Conservation (phyloP, 2,329 filamentous ascomycete genomes). For the Sclerotinia subarctica region DNA sequence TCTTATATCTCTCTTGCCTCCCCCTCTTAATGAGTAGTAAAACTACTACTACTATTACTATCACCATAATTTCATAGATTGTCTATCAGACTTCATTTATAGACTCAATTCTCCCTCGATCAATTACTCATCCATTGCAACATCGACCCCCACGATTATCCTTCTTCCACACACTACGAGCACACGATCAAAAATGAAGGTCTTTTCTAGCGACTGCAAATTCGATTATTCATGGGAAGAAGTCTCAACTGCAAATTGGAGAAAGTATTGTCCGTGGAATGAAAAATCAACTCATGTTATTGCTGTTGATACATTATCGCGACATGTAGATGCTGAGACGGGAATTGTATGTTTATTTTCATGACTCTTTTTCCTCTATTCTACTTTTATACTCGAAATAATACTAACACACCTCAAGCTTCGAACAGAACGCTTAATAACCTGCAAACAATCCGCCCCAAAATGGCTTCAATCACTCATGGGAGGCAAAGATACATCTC, state of each 20-base stretch:
- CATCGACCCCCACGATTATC: conserved; percentile 6
- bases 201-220: conserved; percentile 85
- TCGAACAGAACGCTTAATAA: conserved; percentile 67
- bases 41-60: not conserved
- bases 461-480: conserved; percentile 79
- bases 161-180: not conserved
- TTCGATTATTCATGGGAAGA: conserved; percentile 99
- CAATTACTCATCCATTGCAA: not conserved
- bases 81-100: too few species aligned
- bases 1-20: not conserved
- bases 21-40: not conserved
- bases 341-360: conserved; percentile 56
- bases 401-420: conserved; percentile 42
- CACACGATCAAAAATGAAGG: conserved; percentile 67
- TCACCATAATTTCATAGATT: not conserved
- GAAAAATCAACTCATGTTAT: conserved; percentile 96
- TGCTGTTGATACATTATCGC: conserved; percentile 87
- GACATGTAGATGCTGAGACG: conserved; percentile 60
- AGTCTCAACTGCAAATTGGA: conserved; percentile 96
- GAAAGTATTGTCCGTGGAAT: conserved; percentile 98
- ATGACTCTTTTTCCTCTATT: not conserved
- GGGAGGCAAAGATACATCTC: conserved; percentile 74
- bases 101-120: not conserved
- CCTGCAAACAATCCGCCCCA: conserved; percentile 63
- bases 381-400: not conserved